These are phyloP conservation scores for Backusella morwellensis DNA, from an alignment of 192 early-diverging fungal species.

Conservation along the genomic window DNA sequence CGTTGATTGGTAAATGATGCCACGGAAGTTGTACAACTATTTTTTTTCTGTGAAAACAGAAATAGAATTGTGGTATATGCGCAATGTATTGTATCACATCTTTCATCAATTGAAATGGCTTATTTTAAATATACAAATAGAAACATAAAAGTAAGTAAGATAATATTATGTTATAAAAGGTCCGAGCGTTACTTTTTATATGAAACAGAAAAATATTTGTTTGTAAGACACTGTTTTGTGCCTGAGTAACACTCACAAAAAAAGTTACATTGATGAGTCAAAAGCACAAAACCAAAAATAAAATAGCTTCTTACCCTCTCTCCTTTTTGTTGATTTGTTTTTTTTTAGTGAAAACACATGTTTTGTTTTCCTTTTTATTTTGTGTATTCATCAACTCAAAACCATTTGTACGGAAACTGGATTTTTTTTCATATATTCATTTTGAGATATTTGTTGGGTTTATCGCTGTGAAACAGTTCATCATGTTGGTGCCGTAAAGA, in stretches of 20 bases:
- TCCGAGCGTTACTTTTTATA: neutral
- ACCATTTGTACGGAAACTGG: neutral
- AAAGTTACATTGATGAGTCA: neutral
- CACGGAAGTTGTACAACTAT: neutral
- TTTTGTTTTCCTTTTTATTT: neutral
- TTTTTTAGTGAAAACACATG: neutral
- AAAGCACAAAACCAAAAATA: neutral
- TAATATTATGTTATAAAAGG: neutral
- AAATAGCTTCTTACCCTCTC: neutral
- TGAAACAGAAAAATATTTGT: neutral
- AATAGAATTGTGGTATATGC: neutral
- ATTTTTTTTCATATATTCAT: neutral
- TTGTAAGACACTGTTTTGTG: neutral
- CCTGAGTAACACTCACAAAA: neutral
- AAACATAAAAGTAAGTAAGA: neutral
- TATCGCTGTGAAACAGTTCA: neutral
- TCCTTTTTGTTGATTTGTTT: neutral
- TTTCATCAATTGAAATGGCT: neutral
- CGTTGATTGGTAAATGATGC: neutral
- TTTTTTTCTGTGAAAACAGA: neutral
- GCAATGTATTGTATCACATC: neutral
- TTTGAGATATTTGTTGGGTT: neutral
- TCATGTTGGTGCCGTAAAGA: neutral
- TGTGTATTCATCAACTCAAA: neutral
- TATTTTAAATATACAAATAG: neutral